phyloP scores from a whole-genome alignment of 495 filamentous ascomycete genomes.

The Parathielavia appendiculata region DNA sequence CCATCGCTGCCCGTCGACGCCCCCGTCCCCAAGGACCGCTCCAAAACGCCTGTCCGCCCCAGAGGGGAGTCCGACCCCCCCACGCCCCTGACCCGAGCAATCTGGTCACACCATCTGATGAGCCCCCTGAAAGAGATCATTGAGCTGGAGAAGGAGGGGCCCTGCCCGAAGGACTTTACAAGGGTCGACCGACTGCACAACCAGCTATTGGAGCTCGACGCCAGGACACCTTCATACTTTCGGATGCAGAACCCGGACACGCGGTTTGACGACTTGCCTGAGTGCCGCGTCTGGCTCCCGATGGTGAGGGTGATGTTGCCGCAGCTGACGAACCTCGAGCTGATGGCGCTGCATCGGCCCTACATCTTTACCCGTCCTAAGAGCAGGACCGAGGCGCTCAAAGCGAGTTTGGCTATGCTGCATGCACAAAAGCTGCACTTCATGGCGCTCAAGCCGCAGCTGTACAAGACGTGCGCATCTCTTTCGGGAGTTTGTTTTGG shows the following conservation, averaged over 20 bases:
- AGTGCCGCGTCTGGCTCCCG: constrained; percentile 49
- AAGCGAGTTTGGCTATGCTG: constrained; percentile 52
- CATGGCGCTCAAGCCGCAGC: constrained; percentile 42
- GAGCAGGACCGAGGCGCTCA: constrained; percentile 49
- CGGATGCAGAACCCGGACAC: constrained; percentile 52
- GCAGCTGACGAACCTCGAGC: constrained; percentile 46
- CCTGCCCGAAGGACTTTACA: constrained; percentile 47
- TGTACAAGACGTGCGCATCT: constrained; percentile 47
- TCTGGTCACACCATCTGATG: constrained; percentile 37
- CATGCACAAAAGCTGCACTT: constrained; percentile 50
- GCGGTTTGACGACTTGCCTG: constrained; percentile 44
- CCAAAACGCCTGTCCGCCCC: constrained; percentile 32
- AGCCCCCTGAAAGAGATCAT: constrained; percentile 35
- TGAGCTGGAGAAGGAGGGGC: constrained; percentile 49
- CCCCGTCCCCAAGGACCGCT: constrained; percentile 30
- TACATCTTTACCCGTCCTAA: constrained; percentile 55
- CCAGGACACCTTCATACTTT: constrained; percentile 48
- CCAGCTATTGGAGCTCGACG: constrained; percentile 43
- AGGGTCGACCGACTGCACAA: constrained; percentile 51
- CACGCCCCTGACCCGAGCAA: constrained; percentile 38
- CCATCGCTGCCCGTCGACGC: constrained; percentile 41
- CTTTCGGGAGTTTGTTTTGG: neutral
- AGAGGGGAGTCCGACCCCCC: constrained; percentile 38
- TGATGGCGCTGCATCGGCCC: constrained; percentile 58
- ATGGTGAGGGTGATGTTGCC: constrained; percentile 43